Evolutionary conservation across 306 rosid genomes (phyloP).

Genomic region (Vigna nakashimae): DNA sequence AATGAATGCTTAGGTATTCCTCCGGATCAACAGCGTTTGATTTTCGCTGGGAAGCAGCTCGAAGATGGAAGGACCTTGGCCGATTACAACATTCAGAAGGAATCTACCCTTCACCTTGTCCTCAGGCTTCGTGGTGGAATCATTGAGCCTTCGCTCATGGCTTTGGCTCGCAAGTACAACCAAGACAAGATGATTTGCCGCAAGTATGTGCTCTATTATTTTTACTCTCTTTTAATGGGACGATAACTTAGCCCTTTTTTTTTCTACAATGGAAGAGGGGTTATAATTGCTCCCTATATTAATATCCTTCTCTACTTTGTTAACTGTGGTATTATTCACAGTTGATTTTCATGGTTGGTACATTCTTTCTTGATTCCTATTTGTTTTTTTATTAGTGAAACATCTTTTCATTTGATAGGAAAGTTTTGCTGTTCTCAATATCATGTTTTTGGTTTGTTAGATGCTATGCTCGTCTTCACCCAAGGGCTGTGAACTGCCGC

Average conservation of each 20-base stretch:
- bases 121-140: constrained; percentile 89
- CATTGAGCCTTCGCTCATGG: constrained; percentile 88
- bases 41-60: constrained; percentile 84
- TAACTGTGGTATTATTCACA: constrained; percentile 55
- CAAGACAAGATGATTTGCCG: constrained; percentile 89
- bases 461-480: constrained; percentile 85
- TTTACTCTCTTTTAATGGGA: constrained; percentile 33
- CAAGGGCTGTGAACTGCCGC: constrained; percentile 84
- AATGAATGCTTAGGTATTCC: constrained; percentile 59
- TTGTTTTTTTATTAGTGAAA: no score
- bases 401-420: background rate
- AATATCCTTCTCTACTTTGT: constrained; percentile 64
- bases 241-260: constrained; percentile 53
- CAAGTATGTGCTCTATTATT: constrained; percentile 47
- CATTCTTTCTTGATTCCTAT: background rate
- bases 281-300: constrained; percentile 61
- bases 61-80: constrained; percentile 85
- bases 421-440: fast-evolving
- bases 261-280: constrained; percentile 40
- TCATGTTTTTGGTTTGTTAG: constrained; percentile 36
- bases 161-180: constrained; percentile 87
- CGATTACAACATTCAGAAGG: constrained; percentile 87
- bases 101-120: constrained; percentile 84
- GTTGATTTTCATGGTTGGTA: constrained; percentile 68
- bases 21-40: constrained; percentile 87